A percentile compares a stretch with the other conserved stretches of the same genome.
Conservation (phyloP, 371 early-diverging fungal genomes). For the Mortierella sp. region DNA sequence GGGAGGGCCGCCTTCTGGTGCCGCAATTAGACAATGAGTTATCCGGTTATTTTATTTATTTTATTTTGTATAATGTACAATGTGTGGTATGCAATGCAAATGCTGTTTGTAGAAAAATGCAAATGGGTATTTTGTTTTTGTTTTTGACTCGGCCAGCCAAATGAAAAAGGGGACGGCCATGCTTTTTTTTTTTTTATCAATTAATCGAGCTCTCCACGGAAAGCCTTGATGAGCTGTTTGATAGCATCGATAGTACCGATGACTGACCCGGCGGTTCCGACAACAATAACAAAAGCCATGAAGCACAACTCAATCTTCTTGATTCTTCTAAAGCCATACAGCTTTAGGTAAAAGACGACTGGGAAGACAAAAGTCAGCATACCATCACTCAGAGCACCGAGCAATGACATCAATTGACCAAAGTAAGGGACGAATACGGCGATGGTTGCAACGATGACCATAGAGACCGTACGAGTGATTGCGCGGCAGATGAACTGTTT, state of each 20-base stretch:
- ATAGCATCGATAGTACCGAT: conserved; percentile 84
- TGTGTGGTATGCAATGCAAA: no score
- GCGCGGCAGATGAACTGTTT: conserved; percentile 71
- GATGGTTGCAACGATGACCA: conserved; percentile 65
- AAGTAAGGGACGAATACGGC: conserved; percentile 85
- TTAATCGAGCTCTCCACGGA: conserved; percentile 34
- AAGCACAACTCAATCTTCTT: conserved; percentile 67
- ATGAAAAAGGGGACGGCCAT: no score
- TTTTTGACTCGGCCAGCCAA: no score
- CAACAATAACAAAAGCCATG: conserved; percentile 67
- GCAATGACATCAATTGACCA: conserved; percentile 83
- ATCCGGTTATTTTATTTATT: no score
- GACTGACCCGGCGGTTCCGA: conserved; percentile 80
- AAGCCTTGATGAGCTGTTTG: conserved; percentile 53
- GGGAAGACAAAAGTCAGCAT: conserved; percentile 89
- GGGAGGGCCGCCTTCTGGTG: no score
- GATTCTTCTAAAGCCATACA: conserved; percentile 79
- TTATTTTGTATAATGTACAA: no score
- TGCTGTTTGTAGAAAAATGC: no score
- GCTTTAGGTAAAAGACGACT: conserved; percentile 80
- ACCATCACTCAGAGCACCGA: conserved; percentile 86
- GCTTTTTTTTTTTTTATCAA: no score
- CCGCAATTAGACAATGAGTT: no score
- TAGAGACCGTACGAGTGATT: conserved; percentile 65
- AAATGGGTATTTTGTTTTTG: no score